phyloP scores from a whole-genome alignment of 768 basidiomycete genomes.

The Boletus sp. region DNA sequence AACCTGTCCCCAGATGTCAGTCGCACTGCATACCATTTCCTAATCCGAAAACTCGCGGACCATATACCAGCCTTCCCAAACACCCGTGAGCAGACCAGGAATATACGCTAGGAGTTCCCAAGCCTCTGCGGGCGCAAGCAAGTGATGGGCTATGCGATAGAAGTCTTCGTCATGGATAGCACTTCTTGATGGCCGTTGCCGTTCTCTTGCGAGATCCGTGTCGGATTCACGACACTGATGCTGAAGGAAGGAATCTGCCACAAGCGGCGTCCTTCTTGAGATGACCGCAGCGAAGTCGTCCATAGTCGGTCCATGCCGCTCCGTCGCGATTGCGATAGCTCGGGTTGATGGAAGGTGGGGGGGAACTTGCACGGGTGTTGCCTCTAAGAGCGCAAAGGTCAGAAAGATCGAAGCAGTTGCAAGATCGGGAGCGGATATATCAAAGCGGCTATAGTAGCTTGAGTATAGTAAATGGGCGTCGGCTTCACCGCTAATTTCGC shows the following conservation, averaged over 20 bases:
- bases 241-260: slow-evolving; percentile 42
- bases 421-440: slow-evolving; percentile 36
- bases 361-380: slow-evolving; percentile 42
- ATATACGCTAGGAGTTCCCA: slow-evolving; percentile 33
- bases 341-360: slow-evolving; percentile 51
- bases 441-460: slow-evolving; percentile 22
- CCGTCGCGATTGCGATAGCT: slow-evolving; percentile 41
- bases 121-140: slow-evolving; percentile 16
- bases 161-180: slow-evolving; percentile 37
- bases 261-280: slow-evolving; percentile 46
- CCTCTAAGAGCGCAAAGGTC: slow-evolving; percentile 52
- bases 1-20: slow-evolving; percentile 26
- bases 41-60: slow-evolving; percentile 36
- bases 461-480: slow-evolving; percentile 10
- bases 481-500: slow-evolving; percentile 10
- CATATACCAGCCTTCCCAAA: slow-evolving; percentile 64
- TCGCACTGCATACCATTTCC: slow-evolving; percentile 5
- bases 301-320: slow-evolving; percentile 50
- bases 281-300: slow-evolving; percentile 49
- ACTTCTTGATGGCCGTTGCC: slow-evolving; percentile 35
- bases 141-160: slow-evolving; percentile 30
- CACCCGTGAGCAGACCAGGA: slow-evolving; percentile 49
- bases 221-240: slow-evolving; percentile 28
- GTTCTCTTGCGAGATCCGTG: slow-evolving; percentile 32
- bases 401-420: slow-evolving; percentile 49